Percentiles rank a stretch among this genome's conserved stretches.
These are phyloP conservation scores for Malassezia sp. DNA, from an alignment of 1,284 basidiomycete species.

Conservation along the genomic window DNA sequence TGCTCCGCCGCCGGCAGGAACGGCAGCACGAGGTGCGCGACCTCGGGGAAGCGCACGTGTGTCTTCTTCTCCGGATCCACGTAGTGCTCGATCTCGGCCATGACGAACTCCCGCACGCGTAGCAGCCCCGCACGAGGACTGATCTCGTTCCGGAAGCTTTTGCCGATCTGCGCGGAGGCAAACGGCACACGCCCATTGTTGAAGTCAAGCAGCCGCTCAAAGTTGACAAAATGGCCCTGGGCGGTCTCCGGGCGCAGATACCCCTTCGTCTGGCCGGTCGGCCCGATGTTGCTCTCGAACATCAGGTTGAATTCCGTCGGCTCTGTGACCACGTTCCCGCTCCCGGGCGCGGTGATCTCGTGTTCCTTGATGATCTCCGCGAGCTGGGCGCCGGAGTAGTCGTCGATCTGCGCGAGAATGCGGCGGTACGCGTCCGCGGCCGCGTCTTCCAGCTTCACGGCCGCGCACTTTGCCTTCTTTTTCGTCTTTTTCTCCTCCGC, in stretches of 20 bases:
- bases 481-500: constrained; percentile 56
- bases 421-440: constrained; percentile 67
- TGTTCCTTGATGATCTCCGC: constrained; percentile 74
- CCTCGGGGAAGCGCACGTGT: constrained; percentile 72
- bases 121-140: constrained; percentile 88
- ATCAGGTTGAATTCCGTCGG: constrained; percentile 97
- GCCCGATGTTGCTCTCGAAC: constrained; percentile 94
- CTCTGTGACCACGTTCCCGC: constrained; percentile 78
- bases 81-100: constrained; percentile 99
- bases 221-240: constrained; percentile 98
- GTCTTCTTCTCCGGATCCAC: constrained; percentile 89
- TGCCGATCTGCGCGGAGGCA: constrained; percentile 91
- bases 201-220: constrained; percentile 88
- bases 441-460: constrained; percentile 66
- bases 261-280: constrained; percentile 90
- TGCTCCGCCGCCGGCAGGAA: constrained; percentile 78
- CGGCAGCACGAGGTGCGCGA: constrained; percentile 62
- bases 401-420: constrained; percentile 85
- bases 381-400: constrained; percentile 78
- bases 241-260: constrained; percentile 96
- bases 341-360: constrained; percentile 79
- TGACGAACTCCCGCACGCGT: constrained; percentile 95
- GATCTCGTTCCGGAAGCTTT: constrained; percentile 95
- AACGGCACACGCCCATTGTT: constrained; percentile 95
- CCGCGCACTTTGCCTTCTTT: constrained; percentile 64